Percentiles rank a stretch among this genome's conserved stretches.
phyloP scores from a whole-genome alignment of 2,329 filamentous ascomycete genomes.

The Delphinella strobiligena region DNA sequence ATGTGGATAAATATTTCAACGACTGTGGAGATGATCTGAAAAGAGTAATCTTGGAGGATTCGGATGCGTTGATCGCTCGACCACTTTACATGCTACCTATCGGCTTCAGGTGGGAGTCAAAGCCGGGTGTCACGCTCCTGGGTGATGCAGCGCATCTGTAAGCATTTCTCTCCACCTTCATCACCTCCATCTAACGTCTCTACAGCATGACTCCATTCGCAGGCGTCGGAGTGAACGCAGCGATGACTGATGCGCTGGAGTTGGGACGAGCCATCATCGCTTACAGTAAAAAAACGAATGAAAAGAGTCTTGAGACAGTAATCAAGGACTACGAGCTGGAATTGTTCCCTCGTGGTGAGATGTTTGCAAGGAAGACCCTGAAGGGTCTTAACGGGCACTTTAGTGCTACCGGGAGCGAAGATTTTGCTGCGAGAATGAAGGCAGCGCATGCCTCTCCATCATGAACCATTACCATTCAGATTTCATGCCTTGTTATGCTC shows the following conservation, averaged over 20 bases:
- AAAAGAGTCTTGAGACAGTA: conserved; percentile 14
- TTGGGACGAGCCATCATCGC: conserved; percentile 34
- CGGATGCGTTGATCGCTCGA: conserved; percentile 26
- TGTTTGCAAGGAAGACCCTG: not conserved
- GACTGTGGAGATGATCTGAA: conserved; percentile 34
- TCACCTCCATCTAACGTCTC: not conserved
- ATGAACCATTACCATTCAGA: not conserved
- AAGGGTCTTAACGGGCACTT: not conserved
- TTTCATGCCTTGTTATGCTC: too few relatives aligned
- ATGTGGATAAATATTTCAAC: conserved; percentile 25
- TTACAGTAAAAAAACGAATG: conserved; percentile 9
- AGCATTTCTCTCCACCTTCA: not conserved
- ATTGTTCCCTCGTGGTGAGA: conserved; percentile 17
- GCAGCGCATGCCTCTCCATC: not conserved
- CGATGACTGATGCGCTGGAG: conserved; percentile 41
- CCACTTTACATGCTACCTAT: conserved; percentile 42
- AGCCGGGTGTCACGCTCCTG: conserved; percentile 40
- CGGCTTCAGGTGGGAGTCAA: conserved; percentile 36
- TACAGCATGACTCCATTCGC: conserved; percentile 34
- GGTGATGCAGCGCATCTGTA: conserved; percentile 48
- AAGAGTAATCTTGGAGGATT: conserved; percentile 29
- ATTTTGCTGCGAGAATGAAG: not conserved
- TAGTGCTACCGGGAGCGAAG: not conserved
- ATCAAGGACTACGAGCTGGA: conserved; percentile 19
- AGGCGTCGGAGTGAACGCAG: conserved; percentile 49